A percentile compares a stretch with the other conserved stretches of the same genome.
Evolutionary conservation across 768 basidiomycete species (phyloP).

Genomic region (Fomitopsis serialis): DNA sequence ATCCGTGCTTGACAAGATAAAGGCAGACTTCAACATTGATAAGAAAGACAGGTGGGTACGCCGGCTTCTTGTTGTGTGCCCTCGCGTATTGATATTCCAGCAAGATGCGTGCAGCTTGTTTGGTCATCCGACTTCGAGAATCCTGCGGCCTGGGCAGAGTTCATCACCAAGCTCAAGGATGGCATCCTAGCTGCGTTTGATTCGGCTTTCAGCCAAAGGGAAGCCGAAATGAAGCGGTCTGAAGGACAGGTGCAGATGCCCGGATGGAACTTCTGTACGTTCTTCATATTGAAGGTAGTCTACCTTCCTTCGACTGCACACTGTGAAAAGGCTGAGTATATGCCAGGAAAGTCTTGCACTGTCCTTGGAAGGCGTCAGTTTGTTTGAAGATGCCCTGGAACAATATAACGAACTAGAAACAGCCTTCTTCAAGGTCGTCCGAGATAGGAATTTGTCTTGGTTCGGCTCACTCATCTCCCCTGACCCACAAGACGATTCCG

Average conservation of each 20-base stretch:
- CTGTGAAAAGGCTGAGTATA: neutral
- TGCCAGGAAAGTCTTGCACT: conserved; percentile 86
- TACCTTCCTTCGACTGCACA: neutral
- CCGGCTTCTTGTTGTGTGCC: too few relatives aligned
- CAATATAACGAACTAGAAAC: conserved; percentile 92
- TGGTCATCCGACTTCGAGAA: conserved; percentile 71
- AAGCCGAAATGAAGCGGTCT: conserved; percentile 87
- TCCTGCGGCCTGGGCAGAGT: conserved; percentile 82
- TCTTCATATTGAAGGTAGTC: conserved; percentile 91
- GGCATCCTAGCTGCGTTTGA: conserved; percentile 84
- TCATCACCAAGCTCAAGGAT: conserved; percentile 87
- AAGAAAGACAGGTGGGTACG: conserved; percentile 72
- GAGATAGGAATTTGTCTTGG: conserved; percentile 86
- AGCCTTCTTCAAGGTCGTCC: conserved; percentile 67
- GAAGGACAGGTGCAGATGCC: conserved; percentile 89
- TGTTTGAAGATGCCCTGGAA: conserved; percentile 83
- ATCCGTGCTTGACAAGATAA: conserved; percentile 84
- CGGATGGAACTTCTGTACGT: conserved; percentile 98
- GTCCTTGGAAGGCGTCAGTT: conserved; percentile 86
- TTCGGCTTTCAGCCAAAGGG: conserved; percentile 64
- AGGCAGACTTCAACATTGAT: conserved; percentile 85
- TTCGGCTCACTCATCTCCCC: conserved; percentile 82
- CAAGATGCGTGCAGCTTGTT: conserved; percentile 81
- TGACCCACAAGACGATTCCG: conserved; percentile 66
- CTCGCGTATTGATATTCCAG: too few relatives aligned